These are phyloP conservation scores for Tricholomella constricta DNA, from an alignment of 768 basidiomycete species.

Conservation along the genomic window DNA sequence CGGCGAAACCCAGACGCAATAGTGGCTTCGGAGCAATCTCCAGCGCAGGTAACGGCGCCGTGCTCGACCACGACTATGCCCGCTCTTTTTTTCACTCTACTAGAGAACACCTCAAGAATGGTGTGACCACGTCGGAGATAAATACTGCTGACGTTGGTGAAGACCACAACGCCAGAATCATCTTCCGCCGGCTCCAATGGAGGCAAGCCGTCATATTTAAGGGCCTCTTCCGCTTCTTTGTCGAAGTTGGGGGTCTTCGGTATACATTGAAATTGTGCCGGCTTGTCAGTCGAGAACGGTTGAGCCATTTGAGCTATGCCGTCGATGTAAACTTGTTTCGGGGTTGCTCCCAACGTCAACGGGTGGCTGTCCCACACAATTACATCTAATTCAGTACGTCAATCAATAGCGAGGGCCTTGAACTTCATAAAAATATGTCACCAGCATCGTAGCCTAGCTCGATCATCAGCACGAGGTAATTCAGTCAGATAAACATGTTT, in stretches of 20 bases:
- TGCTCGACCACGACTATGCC: slow-evolving; percentile 42
- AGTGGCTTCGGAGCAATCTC: slow-evolving; percentile 22
- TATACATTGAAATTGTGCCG: slow-evolving; percentile 38
- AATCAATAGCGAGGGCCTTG: background rate
- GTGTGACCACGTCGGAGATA: slow-evolving; percentile 32
- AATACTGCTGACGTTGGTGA: slow-evolving; percentile 63
- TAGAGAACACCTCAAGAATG: slow-evolving; percentile 31
- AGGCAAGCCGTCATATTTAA: slow-evolving; percentile 73
- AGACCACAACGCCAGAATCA: slow-evolving; percentile 38
- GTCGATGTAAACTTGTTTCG: slow-evolving; percentile 86
- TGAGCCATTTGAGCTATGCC: slow-evolving; percentile 73
- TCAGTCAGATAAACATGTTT: background rate
- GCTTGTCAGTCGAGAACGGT: slow-evolving; percentile 54
- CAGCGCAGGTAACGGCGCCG: slow-evolving; percentile 55
- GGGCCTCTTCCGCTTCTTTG: slow-evolving; percentile 59
- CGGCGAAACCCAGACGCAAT: slow-evolving; percentile 22
- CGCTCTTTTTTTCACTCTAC: slow-evolving; percentile 12
- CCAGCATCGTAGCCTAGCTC: slow-evolving; percentile 73
- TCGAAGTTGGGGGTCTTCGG: slow-evolving; percentile 73
- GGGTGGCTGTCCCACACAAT: slow-evolving; percentile 88
- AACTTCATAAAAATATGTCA: slow-evolving; percentile 24
- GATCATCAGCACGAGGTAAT: background rate
- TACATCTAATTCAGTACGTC: slow-evolving; percentile 49
- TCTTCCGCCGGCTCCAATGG: slow-evolving; percentile 53
- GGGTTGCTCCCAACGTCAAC: slow-evolving; percentile 78